Evolutionary conservation across 1,284 basidiomycete genomes (phyloP), one percentile per base, ranked within the genome.

Genomic region (Apiotrichum brassicae): DNA sequence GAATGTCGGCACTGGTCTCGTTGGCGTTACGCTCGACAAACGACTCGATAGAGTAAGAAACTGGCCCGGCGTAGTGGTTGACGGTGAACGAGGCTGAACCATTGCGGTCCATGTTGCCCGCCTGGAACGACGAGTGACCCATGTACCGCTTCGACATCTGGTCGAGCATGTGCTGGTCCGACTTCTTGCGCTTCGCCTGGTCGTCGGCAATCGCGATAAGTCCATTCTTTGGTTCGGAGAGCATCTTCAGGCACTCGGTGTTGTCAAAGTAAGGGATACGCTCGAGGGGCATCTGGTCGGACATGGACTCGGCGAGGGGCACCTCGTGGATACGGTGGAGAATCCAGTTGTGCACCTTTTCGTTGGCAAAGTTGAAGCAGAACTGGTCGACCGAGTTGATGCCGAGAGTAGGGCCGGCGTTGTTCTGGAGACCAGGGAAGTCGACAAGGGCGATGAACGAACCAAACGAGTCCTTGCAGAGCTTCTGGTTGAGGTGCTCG

Each of bases 181-280:
- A 91, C 82, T 93, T 94, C 75, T 91, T 92, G 35, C 87, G 79
- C 16, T 85, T 79, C 11, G 91, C 86, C 72, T 97, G 91, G 66
- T 98, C 94, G 67, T 97, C 93, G 84, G 97, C 90, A 71, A 97
- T 97, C 66, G 94, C 89, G 46, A 97, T 84, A 26, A 98, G 78
- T 4, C 95, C 94, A 14, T 90, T 89, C 3, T 90, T 92, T 58
- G 80, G 79, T 68, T 91, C 86, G 63, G 90, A 85, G 37, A 98
- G 76, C 40, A 99, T 77, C 12, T 88, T 83, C 28, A 97, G 72
- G 59, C 87, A 90, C 68, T 97, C 92, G 14, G 85, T 73, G 70
- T 97, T 97, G 75, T 95, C 90, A 68, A 91, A 92, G 76, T 86
- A 93, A 0, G 86, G 80, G 28, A 69, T 50, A 25, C 64, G 57